phyloP scores from a whole-genome alignment of 2,329 filamentous ascomycete genomes.

The Cladophialophora chaetospira region DNA sequence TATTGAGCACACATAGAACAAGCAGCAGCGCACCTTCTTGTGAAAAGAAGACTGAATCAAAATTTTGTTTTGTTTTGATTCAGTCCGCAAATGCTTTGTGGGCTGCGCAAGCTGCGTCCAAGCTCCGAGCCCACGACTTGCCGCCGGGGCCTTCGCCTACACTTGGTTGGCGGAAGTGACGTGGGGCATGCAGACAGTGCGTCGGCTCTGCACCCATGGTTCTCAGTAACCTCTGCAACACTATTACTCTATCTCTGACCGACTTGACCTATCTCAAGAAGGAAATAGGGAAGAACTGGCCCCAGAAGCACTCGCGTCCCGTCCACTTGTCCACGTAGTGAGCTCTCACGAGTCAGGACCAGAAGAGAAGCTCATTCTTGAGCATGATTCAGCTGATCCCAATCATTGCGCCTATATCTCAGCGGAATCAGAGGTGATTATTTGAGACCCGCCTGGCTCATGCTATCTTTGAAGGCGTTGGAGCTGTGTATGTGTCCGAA shows the following conservation, averaged over 20 bases:
- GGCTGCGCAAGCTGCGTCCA: no score
- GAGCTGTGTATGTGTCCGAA: not conserved
- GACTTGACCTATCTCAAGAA: constrained; percentile 3
- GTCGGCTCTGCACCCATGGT: no score
- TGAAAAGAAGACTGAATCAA: not conserved
- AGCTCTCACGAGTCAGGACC: constrained; percentile 12
- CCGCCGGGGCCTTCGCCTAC: no score
- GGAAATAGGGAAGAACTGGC: constrained; percentile 3
- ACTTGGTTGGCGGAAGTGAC: constrained; percentile 2
- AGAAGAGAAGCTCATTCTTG: constrained; percentile 2
- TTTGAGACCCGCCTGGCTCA: constrained; percentile 7
- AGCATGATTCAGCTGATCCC: constrained; percentile 19
- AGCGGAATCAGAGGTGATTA: constrained; percentile 3
- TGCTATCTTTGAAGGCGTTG: not conserved
- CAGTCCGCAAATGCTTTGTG: no score
- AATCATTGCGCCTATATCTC: constrained; percentile 4
- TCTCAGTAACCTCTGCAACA: not conserved
- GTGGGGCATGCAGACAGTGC: no score
- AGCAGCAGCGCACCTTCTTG: not conserved
- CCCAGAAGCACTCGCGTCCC: not conserved
- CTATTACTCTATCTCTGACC: constrained; percentile 1
- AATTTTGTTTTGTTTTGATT: constrained; percentile 6
- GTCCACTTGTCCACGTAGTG: not conserved
- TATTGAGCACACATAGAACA: not conserved
- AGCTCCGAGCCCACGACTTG: no score